phyloP scores from a whole-genome alignment of 2,329 filamentous ascomycete species.

The Diaporthe aspalathi region DNA sequence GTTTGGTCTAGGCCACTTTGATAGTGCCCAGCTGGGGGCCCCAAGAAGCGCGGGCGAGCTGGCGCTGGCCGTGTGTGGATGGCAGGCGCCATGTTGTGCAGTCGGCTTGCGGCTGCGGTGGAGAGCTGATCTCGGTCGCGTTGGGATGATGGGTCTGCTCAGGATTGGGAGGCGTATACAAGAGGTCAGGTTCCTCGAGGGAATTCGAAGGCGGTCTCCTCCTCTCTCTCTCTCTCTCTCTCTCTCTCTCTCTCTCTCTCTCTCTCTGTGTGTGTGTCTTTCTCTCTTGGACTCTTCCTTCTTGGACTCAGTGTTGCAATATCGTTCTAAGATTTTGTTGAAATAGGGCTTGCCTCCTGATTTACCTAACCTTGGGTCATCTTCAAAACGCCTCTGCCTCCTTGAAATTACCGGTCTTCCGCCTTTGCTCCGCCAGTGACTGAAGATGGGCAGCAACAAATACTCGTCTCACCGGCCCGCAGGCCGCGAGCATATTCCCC shows the following conservation, averaged over 20 bases:
- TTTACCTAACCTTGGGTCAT: neutral
- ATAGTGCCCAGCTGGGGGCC: neutral
- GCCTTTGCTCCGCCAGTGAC: neutral
- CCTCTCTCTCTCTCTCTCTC: neutral
- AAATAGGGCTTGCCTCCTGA: neutral
- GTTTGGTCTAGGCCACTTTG: neutral
- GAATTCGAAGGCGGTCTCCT: neutral
- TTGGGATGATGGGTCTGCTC: neutral
- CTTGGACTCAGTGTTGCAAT: neutral
- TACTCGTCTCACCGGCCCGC: constrained; percentile 48
- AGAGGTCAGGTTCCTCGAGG: neutral
- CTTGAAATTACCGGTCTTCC: neutral
- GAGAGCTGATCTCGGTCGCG: neutral
- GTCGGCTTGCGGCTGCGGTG: neutral
- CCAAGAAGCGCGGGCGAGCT: neutral
- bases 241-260: neutral
- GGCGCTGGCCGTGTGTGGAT: neutral
- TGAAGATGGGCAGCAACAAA: constrained; percentile 34
- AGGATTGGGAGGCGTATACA: neutral
- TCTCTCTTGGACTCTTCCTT: neutral
- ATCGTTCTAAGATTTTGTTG: neutral
- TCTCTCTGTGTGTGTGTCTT: too few species aligned
- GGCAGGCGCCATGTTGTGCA: neutral
- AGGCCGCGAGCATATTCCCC: constrained; percentile 60
- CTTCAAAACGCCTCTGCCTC: neutral